Evolutionary conservation across 2,329 filamentous ascomycete genomes (phyloP).

Genomic region (Curvularia spicifera): DNA sequence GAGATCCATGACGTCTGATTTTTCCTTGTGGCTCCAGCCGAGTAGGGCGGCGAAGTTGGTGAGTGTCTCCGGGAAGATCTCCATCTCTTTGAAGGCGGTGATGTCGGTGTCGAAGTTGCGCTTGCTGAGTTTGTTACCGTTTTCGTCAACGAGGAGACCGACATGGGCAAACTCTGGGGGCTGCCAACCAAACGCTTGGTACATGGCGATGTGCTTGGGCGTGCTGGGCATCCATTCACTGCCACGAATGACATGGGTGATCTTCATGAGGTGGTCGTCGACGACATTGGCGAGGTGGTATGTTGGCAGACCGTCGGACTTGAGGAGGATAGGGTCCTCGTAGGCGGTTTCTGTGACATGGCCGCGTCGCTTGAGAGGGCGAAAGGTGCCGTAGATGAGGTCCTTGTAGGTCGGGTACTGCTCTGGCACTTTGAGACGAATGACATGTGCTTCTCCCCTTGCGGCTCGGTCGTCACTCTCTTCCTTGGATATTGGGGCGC

Average conservation of each 20-base stretch:
- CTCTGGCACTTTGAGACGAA: slow-evolving; percentile 74
- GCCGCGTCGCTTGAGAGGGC: slow-evolving; percentile 47
- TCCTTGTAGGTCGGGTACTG: slow-evolving; percentile 72
- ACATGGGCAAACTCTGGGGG: slow-evolving; percentile 59
- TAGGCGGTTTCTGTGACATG: slow-evolving; percentile 55
- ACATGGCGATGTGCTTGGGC: slow-evolving; percentile 71
- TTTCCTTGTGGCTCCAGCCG: slow-evolving; percentile 76
- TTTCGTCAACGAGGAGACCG: slow-evolving; percentile 55
- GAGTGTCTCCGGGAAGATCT: slow-evolving; percentile 68
- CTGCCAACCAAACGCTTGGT: slow-evolving; percentile 57
- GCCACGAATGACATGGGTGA: slow-evolving; percentile 93
- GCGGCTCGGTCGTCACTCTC: slow-evolving; percentile 75
- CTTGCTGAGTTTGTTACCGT: slow-evolving; percentile 71
- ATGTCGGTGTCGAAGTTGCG: slow-evolving; percentile 73
- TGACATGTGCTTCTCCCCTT: slow-evolving; percentile 72
- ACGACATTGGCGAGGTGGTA: slow-evolving; percentile 98
- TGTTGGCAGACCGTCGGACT: slow-evolving; percentile 89
- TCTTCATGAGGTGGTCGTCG: slow-evolving; percentile 93
- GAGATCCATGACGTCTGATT: slow-evolving; percentile 74
- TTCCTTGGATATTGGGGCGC: slow-evolving; percentile 67
- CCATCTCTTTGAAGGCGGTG: slow-evolving; percentile 62
- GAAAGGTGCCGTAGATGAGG: slow-evolving; percentile 72
- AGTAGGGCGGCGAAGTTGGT: slow-evolving; percentile 84
- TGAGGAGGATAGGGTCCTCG: slow-evolving; percentile 89
- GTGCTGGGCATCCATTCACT: slow-evolving; percentile 98